Percentiles rank a stretch among this genome's conserved stretches.
Conservation (phyloP, 2,329 filamentous ascomycete genomes). For the Colletotrichum camelliae region DNA sequence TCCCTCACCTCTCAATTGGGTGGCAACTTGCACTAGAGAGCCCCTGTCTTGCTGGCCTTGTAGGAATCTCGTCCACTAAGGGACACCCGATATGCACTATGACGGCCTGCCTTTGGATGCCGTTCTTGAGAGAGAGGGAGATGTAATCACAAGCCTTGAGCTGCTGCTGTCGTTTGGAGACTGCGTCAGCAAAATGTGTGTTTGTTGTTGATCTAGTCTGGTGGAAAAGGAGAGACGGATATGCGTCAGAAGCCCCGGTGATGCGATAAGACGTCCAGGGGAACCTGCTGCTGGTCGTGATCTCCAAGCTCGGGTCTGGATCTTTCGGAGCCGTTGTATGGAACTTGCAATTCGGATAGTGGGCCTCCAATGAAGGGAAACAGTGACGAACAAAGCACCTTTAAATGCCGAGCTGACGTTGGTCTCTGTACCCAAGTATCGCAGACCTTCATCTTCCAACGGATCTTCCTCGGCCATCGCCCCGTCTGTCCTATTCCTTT, state of each 20-base stretch:
- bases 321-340: neutral
- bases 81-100: constrained; percentile 8
- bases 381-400: neutral
- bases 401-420: constrained; percentile 7
- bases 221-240: neutral
- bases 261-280: neutral
- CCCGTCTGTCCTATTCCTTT: neutral
- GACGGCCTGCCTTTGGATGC: constrained; percentile 1
- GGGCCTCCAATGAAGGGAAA: neutral
- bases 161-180: neutral
- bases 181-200: neutral
- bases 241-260: neutral
- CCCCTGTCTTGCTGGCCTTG: constrained; percentile 13
- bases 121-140: neutral
- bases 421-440: neutral
- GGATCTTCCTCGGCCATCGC: neutral
- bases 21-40: constrained; percentile 15
- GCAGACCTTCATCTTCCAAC: neutral
- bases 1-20: constrained; percentile 17
- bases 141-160: neutral
- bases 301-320: neutral
- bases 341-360: neutral
- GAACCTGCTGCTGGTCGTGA: neutral
- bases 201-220: neutral
- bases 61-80: constrained; percentile 11